Conservation (phyloP, 2,329 filamentous ascomycete species). For the Neofusicoccum parvum region DNA sequence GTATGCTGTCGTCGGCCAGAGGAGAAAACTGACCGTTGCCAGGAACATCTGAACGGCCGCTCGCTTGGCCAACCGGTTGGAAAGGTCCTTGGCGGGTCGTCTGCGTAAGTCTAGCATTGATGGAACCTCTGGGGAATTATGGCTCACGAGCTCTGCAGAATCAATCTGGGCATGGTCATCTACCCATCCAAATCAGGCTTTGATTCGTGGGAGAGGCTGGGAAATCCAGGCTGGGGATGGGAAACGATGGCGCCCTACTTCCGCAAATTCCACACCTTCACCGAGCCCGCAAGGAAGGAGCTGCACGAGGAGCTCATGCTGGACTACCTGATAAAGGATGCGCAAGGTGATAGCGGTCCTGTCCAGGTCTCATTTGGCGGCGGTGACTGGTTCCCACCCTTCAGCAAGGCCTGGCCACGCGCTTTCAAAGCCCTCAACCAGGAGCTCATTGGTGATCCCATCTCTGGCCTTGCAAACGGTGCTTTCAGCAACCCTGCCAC, state of each 20-base stretch:
- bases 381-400: neutral
- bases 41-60: slow-evolving; percentile 21
- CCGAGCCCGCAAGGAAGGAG: slow-evolving; percentile 20
- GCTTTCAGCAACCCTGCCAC: slow-evolving; percentile 20
- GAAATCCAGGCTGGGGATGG: slow-evolving; percentile 63
- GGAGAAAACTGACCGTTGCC: neutral
- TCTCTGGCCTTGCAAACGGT: slow-evolving; percentile 22
- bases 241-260: slow-evolving; percentile 38
- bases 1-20: too few species aligned
- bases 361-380: slow-evolving; percentile 24
- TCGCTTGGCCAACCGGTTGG: slow-evolving; percentile 32
- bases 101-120: slow-evolving; percentile 25
- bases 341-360: slow-evolving; percentile 26
- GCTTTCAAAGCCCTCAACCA: slow-evolving; percentile 25
- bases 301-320: slow-evolving; percentile 10
- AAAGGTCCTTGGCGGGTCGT: slow-evolving; percentile 40
- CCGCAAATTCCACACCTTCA: slow-evolving; percentile 29
- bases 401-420: slow-evolving; percentile 24
- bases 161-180: slow-evolving; percentile 32
- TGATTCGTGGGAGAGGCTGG: slow-evolving; percentile 60
- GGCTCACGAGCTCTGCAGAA: neutral
- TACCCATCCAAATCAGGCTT: slow-evolving; percentile 28
- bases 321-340: neutral
- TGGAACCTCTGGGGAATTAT: slow-evolving; percentile 22
- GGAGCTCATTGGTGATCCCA: slow-evolving; percentile 22